Evolutionary conservation across 192 early-diverging fungal genomes (phyloP), one percentile per base, ranked within the genome.

Genomic region (Pilobolus umbonatus): DNA sequence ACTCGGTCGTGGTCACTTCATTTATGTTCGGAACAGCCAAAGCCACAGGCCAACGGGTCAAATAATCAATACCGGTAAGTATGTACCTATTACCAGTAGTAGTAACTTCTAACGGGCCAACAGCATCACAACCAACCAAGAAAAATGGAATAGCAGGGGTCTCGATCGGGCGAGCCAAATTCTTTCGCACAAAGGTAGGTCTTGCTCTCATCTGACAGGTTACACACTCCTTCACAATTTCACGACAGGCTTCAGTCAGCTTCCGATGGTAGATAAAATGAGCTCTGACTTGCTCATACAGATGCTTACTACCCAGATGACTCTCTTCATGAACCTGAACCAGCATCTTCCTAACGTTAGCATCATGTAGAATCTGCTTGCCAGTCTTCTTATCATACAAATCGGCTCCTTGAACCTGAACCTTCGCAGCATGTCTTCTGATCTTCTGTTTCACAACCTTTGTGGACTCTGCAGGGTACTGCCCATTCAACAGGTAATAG

Each of bases 21-120:
- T 36, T 28, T 15, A 48, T 59, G 1, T 54, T 40, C 0, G 25
- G 48, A 4, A 71, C 43, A 0, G 63, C 63, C 0, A 1, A 12
- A 0, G 63, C 63, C 8, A 61, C 38, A 0, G 63, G 69, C 59
- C 62, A 71, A 12, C 42, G 45, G 1, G 61, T 72, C 6, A 58
- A 12, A 32, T 72, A 63, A 43, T 66, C 64, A 1, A 61, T 46
- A 7, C 55, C 62, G 0, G 57, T 30, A 1, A 72, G 29, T 5
- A 72, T 66, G 28, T 60, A 64, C 1, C 35, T 1, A n/a, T 67
- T 72, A 12, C 63, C 58, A 17, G 28, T 9, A 0, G 21, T 24
- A 1, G 55, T 26, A 3, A 12, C 2, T 7, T 17, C 2, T 5
- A 62, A 5, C 1, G 52, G 61, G 0, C 61, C 61, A 14, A 62